Conservation (phyloP, 2,329 filamentous ascomycete genomes). For the Gyromitra esculenta region DNA sequence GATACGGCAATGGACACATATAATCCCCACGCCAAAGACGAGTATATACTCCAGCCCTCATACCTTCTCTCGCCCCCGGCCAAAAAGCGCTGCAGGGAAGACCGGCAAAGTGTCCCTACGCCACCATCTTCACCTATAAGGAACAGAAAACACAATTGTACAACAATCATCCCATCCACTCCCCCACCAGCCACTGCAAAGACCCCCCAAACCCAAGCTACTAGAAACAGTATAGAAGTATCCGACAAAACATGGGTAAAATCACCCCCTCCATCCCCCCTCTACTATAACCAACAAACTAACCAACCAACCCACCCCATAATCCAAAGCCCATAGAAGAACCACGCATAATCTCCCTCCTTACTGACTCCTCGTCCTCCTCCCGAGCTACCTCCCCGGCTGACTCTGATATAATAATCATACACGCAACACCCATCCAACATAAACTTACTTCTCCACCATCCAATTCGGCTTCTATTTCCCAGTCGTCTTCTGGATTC, state of each 20-base stretch:
- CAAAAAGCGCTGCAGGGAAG: neutral
- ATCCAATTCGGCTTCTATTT: neutral
- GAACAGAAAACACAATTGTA: neutral
- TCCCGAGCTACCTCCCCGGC: neutral
- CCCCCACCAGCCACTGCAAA: neutral
- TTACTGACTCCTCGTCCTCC: constrained; percentile 26
- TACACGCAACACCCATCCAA: constrained; percentile 10
- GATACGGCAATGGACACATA: neutral
- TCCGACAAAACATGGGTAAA: neutral
- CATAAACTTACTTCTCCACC: neutral
- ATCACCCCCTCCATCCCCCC: neutral
- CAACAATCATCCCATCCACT: neutral
- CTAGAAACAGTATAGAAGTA: neutral
- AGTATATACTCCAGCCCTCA: neutral
- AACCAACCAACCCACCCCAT: neutral
- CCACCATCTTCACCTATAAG: neutral
- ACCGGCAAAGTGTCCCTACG: neutral
- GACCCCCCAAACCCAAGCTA: neutral
- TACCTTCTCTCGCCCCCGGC: neutral
- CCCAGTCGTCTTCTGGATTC: neutral
- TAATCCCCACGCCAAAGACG: neutral
- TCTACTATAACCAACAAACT: neutral
- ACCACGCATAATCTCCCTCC: constrained; percentile 29
- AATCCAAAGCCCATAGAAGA: neutral
- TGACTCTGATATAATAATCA: constrained; percentile 18